Evolutionary conservation across 2,329 filamentous ascomycete species (phyloP).

Genomic region (Colletotrichum siamense): DNA sequence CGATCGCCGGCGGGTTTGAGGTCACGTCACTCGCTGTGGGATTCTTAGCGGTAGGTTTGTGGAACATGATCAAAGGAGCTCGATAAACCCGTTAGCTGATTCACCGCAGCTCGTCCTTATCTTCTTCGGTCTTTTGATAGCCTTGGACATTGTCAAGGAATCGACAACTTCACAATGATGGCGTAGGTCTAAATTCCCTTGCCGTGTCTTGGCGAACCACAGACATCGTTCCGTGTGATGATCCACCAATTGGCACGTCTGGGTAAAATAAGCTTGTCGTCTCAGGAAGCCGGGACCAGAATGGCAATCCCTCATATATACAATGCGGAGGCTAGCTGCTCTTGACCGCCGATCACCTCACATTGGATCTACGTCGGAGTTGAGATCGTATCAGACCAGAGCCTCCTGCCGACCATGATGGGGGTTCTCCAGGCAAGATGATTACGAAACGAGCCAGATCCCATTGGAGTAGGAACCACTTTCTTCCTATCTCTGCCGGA

Average conservation of each 20-base stretch:
- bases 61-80: not conserved
- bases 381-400: not conserved
- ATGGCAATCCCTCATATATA: not conserved
- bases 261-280: too few relatives aligned
- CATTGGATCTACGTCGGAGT: not conserved
- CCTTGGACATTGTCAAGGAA: conserved; percentile 19
- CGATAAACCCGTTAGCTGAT: not conserved
- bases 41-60: conserved; percentile 18
- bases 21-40: conserved; percentile 22
- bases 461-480: not conserved
- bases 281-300: too few relatives aligned
- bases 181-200: not conserved
- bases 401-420: not conserved
- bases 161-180: not conserved
- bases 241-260: not conserved
- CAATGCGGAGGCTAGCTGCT: not conserved
- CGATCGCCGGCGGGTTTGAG: conserved; percentile 36
- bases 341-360: not conserved
- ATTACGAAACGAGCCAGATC: not conserved
- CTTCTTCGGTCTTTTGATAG: conserved; percentile 22
- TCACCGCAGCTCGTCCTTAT: not conserved
- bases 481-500: not conserved
- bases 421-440: not conserved
- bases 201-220: conserved; percentile 1
- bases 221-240: not conserved